Percentiles rank a stretch among this genome's conserved stretches.
Evolutionary conservation across 176 grass and related monocot genomes (phyloP).

Genomic region (sorghum (Sorghum bicolor)): DNA sequence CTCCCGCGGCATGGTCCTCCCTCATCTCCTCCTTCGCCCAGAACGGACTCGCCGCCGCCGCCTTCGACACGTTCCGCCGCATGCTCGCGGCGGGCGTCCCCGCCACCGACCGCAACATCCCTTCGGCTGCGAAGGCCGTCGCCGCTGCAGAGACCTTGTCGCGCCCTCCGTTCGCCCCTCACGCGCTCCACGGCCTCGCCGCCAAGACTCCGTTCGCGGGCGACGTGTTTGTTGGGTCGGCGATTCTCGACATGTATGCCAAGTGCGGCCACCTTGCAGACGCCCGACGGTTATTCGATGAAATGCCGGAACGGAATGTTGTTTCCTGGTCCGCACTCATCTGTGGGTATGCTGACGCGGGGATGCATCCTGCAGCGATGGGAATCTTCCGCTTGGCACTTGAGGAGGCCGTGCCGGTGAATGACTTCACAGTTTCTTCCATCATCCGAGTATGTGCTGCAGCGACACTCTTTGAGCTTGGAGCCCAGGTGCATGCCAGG

Average conservation of each 20-base stretch:
- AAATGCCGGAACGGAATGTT: conserved; percentile 83
- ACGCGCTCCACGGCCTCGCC: conserved; percentile 60
- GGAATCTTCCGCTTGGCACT: conserved; percentile 58
- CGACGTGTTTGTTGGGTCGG: conserved; percentile 75
- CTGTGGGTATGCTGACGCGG: conserved; percentile 55
- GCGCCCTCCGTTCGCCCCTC: conserved; percentile 32
- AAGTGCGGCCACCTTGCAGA: conserved; percentile 52
- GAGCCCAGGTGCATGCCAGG: conserved; percentile 65
- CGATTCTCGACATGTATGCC: conserved; percentile 74
- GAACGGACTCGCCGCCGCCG: conserved; percentile 50
- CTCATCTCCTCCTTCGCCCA: conserved; percentile 70
- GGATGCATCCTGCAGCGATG: conserved; percentile 43
- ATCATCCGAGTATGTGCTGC: conserved; percentile 67
- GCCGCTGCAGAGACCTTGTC: conserved; percentile 31
- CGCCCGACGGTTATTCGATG: conserved; percentile 60
- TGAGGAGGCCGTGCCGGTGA: conserved; percentile 49
- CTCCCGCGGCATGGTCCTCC: conserved; percentile 69
- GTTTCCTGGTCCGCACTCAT: conserved; percentile 92
- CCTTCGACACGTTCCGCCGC: conserved; percentile 60
- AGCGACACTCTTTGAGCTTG: conserved; percentile 64
- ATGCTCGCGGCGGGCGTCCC: conserved; percentile 59
- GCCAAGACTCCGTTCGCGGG: conserved; percentile 56
- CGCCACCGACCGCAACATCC: conserved; percentile 64
- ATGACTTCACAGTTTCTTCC: conserved; percentile 80
- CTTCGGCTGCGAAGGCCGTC: conserved; percentile 62